A percentile compares a stretch with the other conserved stretches of the same genome.
phyloP scores from a whole-genome alignment of 202 grass and related monocot species.

The Dendrocalamus latiflorus region DNA sequence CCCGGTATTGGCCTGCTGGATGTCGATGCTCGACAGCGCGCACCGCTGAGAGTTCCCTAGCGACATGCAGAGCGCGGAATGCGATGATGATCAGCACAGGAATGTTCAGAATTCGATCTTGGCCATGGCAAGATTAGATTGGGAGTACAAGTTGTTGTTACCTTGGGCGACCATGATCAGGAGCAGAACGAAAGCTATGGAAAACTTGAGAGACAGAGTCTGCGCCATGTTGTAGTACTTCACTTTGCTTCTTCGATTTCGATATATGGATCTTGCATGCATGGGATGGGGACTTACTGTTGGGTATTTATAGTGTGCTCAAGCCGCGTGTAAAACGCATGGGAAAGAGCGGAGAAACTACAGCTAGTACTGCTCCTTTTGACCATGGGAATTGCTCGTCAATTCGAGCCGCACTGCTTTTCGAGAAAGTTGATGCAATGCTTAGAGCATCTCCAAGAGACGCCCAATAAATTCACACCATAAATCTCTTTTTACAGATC shows the following conservation, averaged over 20 bases:
- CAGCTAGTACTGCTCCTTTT: too few species aligned
- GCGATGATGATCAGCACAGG: neutral
- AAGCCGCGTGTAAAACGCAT: neutral
- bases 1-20: slow-evolving; percentile 34
- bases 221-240: neutral
- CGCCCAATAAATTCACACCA: too few species aligned
- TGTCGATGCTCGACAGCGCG: slow-evolving; percentile 19
- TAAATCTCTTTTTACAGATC: too few species aligned
- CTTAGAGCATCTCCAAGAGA: too few species aligned
- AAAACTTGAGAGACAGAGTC: neutral
- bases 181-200: neutral
- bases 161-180: neutral
- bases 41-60: slow-evolving; percentile 2
- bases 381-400: too few species aligned
- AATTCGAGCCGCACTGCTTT: neutral
- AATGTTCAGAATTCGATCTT: neutral
- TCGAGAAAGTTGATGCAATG: neutral
- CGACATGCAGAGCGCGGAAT: neutral
- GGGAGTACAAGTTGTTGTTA: neutral
- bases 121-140: neutral
- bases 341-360: neutral
- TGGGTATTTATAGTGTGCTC: neutral
- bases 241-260: neutral
- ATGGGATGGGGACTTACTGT: neutral
- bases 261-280: neutral